phyloP scores from a whole-genome alignment of 495 filamentous ascomycete species.

The Mytilinidion resinicola region DNA sequence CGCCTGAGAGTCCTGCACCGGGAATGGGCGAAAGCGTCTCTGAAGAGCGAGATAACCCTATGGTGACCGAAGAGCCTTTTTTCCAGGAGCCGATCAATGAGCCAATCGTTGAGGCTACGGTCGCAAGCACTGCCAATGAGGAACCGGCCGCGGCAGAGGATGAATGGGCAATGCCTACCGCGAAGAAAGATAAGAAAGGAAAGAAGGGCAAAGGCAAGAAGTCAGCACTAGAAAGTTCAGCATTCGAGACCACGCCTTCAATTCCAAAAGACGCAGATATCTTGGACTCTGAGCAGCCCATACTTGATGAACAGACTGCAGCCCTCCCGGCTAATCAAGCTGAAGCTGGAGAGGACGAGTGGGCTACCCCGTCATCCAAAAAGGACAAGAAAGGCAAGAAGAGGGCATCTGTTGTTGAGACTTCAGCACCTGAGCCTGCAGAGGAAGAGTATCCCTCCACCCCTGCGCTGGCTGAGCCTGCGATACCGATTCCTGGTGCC shows the following conservation, averaged over 20 bases:
- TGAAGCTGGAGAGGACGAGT: slow-evolving; percentile 1
- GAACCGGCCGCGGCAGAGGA: not conserved
- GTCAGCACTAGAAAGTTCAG: slow-evolving; percentile 13
- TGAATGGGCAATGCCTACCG: not conserved
- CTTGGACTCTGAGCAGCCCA: slow-evolving; percentile 7
- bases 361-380: not conserved
- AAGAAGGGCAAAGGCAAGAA: slow-evolving; percentile 26
- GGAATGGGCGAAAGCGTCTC: not conserved
- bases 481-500: no score
- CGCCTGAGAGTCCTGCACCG: not conserved
- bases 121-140: not conserved
- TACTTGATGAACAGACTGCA: not conserved
- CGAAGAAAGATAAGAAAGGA: slow-evolving; percentile 13
- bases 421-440: not conserved
- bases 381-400: slow-evolving; percentile 25
- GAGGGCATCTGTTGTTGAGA: slow-evolving; percentile 8
- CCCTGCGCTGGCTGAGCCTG: not conserved
- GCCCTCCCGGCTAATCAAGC: not conserved
- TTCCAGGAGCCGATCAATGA: no score
- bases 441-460: not conserved
- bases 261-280: not conserved
- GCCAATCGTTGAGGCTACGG: no score
- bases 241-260: not conserved
- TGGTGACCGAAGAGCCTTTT: no score
- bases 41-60: no score